These are phyloP conservation scores for Lathyrus tuberosus DNA, from an alignment of 306 rosid species.

Conservation along the genomic window DNA sequence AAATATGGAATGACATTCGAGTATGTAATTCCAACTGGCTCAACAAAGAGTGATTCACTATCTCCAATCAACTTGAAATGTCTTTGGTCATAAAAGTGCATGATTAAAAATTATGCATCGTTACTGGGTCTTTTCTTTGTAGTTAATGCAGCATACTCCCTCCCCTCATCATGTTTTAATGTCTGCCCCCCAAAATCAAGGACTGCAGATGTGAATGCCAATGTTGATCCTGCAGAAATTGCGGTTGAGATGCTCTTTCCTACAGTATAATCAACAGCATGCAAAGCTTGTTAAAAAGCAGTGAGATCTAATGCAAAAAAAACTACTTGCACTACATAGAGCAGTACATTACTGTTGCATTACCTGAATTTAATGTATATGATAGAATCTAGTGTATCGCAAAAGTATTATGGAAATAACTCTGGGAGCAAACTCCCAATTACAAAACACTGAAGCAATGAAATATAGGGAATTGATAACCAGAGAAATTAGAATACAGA, in stretches of 20 bases:
- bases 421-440: background rate
- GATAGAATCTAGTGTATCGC: slow-evolving; percentile 14
- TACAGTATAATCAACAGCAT: slow-evolving; percentile 45
- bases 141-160: slow-evolving; percentile 91
- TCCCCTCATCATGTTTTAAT: slow-evolving; percentile 72
- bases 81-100: slow-evolving; percentile 37
- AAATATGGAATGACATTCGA: slow-evolving; percentile 29
- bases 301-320: slow-evolving; percentile 18
- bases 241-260: slow-evolving; percentile 88
- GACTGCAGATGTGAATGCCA: slow-evolving; percentile 75
- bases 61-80: slow-evolving; percentile 44
- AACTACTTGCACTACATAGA: slow-evolving; percentile 4
- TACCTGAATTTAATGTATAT: background rate
- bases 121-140: slow-evolving; percentile 75
- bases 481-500: background rate
- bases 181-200: slow-evolving; percentile 82
- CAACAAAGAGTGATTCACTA: slow-evolving; percentile 51
- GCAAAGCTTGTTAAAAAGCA: slow-evolving; percentile 28
- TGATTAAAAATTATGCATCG: slow-evolving; percentile 34
- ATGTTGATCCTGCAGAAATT: slow-evolving; percentile 85
- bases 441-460: background rate
- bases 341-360: background rate
- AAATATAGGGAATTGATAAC: background rate
- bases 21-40: slow-evolving; percentile 40
- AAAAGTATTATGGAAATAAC: slow-evolving; percentile 16